Conservation (phyloP, 768 basidiomycete species). For the Lentinula aciculospora region DNA sequence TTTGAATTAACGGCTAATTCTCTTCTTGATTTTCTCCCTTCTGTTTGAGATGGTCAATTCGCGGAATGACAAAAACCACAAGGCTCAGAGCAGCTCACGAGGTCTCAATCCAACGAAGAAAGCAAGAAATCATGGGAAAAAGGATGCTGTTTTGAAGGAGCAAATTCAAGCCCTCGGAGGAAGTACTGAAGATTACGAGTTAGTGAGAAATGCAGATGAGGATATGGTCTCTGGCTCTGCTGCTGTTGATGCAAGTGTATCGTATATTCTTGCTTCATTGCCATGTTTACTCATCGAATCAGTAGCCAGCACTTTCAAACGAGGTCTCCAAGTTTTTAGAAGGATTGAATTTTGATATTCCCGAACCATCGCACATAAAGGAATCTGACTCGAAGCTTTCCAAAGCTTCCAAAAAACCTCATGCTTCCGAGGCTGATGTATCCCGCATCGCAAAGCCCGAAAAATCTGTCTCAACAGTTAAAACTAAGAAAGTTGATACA, state of each 20-base stretch:
- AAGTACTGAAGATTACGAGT: constrained; percentile 38
- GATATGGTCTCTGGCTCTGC: constrained; percentile 21
- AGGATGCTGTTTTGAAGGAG: constrained; percentile 19
- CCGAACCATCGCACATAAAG: constrained; percentile 7
- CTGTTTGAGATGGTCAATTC: constrained; percentile 13
- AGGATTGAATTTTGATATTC: constrained; percentile 25
- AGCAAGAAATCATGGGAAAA: constrained; percentile 6
- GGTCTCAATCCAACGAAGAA: constrained; percentile 12
- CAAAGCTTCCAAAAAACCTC: constrained; percentile 13
- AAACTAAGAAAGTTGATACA: neutral
- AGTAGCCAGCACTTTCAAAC: constrained; percentile 34
- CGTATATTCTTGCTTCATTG: neutral
- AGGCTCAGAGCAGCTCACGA: neutral
- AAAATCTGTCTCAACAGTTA: neutral
- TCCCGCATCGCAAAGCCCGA: neutral
- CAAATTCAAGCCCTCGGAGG: constrained; percentile 40
- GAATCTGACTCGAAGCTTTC: neutral
- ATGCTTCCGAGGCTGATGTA: constrained; percentile 3
- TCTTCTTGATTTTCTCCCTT: neutral
- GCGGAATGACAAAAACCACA: constrained; percentile 11
- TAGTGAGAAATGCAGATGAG: constrained; percentile 35
- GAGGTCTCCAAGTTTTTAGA: constrained; percentile 45
- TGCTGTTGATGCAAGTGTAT: constrained; percentile 24
- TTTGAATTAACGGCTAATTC: too few relatives aligned
- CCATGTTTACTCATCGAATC: neutral